Conservation (phyloP, 805 yeast species). For the Yamadazyma insecticola region DNA sequence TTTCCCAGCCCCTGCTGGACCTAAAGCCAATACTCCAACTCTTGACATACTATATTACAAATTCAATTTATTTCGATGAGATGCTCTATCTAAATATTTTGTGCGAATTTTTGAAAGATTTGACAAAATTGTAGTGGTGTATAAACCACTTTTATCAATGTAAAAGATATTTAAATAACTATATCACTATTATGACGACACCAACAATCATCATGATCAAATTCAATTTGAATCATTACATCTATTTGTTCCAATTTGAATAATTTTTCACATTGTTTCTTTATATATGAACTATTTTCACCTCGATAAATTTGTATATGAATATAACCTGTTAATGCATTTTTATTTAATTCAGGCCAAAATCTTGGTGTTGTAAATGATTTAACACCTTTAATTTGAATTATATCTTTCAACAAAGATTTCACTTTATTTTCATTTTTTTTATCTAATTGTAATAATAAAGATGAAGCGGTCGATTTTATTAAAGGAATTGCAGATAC, state of each 20-base stretch:
- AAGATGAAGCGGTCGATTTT: constrained; percentile 70
- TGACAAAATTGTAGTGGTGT: too few species aligned
- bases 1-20: constrained; percentile 98
- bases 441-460: constrained; percentile 58
- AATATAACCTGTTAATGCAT: constrained; percentile 53
- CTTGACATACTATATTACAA: constrained; percentile 76
- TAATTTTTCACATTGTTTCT: constrained; percentile 54
- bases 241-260: constrained; percentile 48
- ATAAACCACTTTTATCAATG: too few species aligned
- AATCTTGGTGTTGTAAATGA: constrained; percentile 87
- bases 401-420: constrained; percentile 61
- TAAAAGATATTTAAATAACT: too few species aligned
- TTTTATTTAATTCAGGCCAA: constrained; percentile 59
- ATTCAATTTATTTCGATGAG: too few species aligned
- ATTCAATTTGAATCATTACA: constrained; percentile 65
- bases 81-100: too few species aligned
- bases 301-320: constrained; percentile 73
- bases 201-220: constrained; percentile 64
- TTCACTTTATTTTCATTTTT: constrained; percentile 61
- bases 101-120: too few species aligned
- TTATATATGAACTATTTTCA: constrained; percentile 57
- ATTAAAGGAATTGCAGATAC: constrained; percentile 80
- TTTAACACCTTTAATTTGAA: constrained; percentile 70
- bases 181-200: too few species aligned
- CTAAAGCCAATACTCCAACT: constrained; percentile 89